A percentile compares a stretch with the other conserved stretches of the same genome.
Conservation (phyloP, 768 basidiomycete genomes). For the Clathrus columnatus region DNA sequence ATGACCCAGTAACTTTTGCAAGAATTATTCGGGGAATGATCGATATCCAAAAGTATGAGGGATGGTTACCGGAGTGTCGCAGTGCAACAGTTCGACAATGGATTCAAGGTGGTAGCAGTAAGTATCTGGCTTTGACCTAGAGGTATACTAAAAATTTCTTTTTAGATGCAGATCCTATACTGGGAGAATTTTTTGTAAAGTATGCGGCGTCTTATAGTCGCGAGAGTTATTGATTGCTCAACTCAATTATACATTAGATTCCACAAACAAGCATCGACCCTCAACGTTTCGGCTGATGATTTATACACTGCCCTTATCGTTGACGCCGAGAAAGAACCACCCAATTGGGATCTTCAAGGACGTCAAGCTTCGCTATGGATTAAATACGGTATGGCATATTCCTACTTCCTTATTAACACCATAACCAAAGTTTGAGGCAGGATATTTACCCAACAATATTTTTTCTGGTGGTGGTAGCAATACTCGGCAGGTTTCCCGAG, state of each 20-base stretch:
- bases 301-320: slow-evolving; percentile 50
- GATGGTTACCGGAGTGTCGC: slow-evolving; percentile 61
- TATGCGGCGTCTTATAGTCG: slow-evolving; percentile 18
- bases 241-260: slow-evolving; percentile 29
- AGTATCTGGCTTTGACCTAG: neutral
- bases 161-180: slow-evolving; percentile 42
- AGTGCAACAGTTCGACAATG: slow-evolving; percentile 43
- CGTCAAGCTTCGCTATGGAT: slow-evolving; percentile 53
- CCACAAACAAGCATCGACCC: slow-evolving; percentile 35
- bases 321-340: slow-evolving; percentile 48
- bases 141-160: neutral
- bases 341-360: slow-evolving; percentile 57
- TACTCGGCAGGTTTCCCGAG: slow-evolving; percentile 53
- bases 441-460: slow-evolving; percentile 26
- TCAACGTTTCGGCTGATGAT: slow-evolving; percentile 40
- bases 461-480: slow-evolving; percentile 40
- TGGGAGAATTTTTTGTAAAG: slow-evolving; percentile 61
- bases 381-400: slow-evolving; percentile 31
- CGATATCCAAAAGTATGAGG: slow-evolving; percentile 59
- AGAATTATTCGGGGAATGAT: slow-evolving; percentile 57
- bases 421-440: slow-evolving; percentile 11
- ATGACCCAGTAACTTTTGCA: slow-evolving; percentile 51
- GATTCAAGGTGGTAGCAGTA: slow-evolving; percentile 22
- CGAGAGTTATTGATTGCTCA: neutral
- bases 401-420: neutral